A percentile compares a stretch with the other conserved stretches of the same genome.
phyloP scores from a whole-genome alignment of 2,329 filamentous ascomycete species.

The Arthrobotrys pseudoclavata region DNA sequence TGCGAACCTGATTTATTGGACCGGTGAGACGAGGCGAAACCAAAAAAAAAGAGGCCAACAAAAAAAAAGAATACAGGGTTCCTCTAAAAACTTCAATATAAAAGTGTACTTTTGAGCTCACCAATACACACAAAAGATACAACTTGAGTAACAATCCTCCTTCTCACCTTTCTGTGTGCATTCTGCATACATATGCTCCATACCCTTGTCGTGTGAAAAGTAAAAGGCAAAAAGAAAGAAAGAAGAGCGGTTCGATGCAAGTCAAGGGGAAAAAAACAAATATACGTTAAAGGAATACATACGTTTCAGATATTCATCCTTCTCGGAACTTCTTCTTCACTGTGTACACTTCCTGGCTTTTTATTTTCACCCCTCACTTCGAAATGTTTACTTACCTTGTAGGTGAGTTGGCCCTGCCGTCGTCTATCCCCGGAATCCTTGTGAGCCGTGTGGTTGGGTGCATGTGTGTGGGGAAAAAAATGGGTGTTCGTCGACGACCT shows the following conservation, averaged over 20 bases:
- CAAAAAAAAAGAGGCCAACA: conserved; percentile 25
- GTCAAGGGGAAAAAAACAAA: background rate
- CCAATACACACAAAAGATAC: background rate
- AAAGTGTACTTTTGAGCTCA: background rate
- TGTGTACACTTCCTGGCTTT: background rate
- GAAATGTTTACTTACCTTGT: conserved; percentile 6
- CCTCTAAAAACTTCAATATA: conserved; percentile 11
- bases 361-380: conserved; percentile 3
- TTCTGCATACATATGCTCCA: conserved; percentile 29
- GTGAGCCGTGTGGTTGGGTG: conserved; percentile 8
- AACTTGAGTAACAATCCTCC: background rate
- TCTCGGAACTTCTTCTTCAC: conserved; percentile 3
- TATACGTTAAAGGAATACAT: conserved; percentile 7
- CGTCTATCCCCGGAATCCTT: conserved; percentile 12
- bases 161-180: background rate
- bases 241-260: conserved; percentile 22
- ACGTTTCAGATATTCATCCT: conserved; percentile 25
- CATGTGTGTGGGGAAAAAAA: conserved; percentile 11
- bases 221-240: conserved; percentile 8
- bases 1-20: conserved; percentile 23
- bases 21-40: conserved; percentile 25
- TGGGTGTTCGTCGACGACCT: background rate
- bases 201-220: conserved; percentile 10
- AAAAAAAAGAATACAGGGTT: conserved; percentile 26
- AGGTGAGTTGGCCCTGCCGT: conserved; percentile 27